Percentiles rank a stretch among this genome's conserved stretches.
Evolutionary conservation across 805 yeast species (phyloP).

Genomic region (Myxozyma melibiosi): DNA sequence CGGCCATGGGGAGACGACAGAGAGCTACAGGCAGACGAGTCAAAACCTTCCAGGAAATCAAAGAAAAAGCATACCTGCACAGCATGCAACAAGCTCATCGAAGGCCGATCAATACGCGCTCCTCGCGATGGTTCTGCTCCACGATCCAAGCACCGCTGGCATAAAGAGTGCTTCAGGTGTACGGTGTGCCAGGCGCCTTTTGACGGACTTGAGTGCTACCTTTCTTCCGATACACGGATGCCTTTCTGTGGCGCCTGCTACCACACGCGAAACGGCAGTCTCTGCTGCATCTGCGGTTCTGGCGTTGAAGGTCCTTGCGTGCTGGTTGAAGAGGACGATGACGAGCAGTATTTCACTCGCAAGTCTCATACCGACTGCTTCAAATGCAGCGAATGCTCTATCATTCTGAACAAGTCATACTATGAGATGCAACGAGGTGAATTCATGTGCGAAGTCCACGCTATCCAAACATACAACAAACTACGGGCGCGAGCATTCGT

Average conservation of each 20-base stretch:
- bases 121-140: neutral
- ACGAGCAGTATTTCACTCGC: neutral
- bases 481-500: constrained; percentile 14
- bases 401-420: constrained; percentile 37
- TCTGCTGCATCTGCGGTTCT: constrained; percentile 66
- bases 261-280: constrained; percentile 72
- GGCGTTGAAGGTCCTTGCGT: constrained; percentile 93
- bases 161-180: constrained; percentile 81
- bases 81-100: constrained; percentile 7
- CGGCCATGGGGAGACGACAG: neutral
- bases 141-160: constrained; percentile 57
- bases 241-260: constrained; percentile 83
- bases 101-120: constrained; percentile 10
- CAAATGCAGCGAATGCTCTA: constrained; percentile 62
- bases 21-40: neutral
- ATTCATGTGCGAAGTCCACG: constrained; percentile 44
- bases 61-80: neutral
- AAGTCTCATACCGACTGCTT: constrained; percentile 79
- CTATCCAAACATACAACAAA: constrained; percentile 30
- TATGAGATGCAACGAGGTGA: constrained; percentile 42
- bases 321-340: constrained; percentile 48
- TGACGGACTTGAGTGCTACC: constrained; percentile 52
- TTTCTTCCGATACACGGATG: constrained; percentile 59
- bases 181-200: constrained; percentile 51
- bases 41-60: neutral